Evolutionary conservation across 441 rosid species (phyloP), one percentile per base, ranked within the genome.

Genomic region (Gossypium trilobum): DNA sequence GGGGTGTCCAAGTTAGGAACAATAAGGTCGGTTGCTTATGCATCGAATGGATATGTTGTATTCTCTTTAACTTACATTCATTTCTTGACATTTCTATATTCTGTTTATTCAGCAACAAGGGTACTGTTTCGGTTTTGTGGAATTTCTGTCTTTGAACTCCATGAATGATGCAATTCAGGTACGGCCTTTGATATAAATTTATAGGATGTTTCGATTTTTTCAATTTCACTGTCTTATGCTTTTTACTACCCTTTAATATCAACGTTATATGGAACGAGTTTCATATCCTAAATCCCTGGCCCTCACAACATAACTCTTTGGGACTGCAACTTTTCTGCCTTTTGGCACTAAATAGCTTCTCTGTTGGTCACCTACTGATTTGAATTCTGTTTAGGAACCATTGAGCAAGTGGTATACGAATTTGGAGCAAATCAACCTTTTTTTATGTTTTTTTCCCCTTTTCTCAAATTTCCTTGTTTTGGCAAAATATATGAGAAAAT

Each of bases 71-170:
- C 51, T 75, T 54, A 62, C 27, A 58, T 17, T 54, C 51, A 9
- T 69, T 63, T 73, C 7, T 48, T 74, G 68, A 29, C 58, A 23
- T 73, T 27, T 29, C 17, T 39, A n/a, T 39, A 5, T 78, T 7
- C 61, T 75, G 42, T 72, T 27, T 80, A 48, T 68, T 55, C 81
- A 82, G 81, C 85, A 75, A 79, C 87, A 86, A 72, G 87, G 87
- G 39, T 86, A 82, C 42, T 85, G 88, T 75, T 88, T 84, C 75
- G 92, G 89, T 20, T 88, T 88, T 50, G 87, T 88, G 48, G 90
- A 88, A 78, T 88, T 86, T 78, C 79, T 68, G 61, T 82, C 87
- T 57, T 66, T 25, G 22, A 81, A 78, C 81, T 86, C 90, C 64
- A 78, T 84, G 84, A 70, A 83, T 65, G 74, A 72, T 70, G 90